phyloP scores from a whole-genome alignment of 2,329 filamentous ascomycete genomes.

The Monilinia laxa region DNA sequence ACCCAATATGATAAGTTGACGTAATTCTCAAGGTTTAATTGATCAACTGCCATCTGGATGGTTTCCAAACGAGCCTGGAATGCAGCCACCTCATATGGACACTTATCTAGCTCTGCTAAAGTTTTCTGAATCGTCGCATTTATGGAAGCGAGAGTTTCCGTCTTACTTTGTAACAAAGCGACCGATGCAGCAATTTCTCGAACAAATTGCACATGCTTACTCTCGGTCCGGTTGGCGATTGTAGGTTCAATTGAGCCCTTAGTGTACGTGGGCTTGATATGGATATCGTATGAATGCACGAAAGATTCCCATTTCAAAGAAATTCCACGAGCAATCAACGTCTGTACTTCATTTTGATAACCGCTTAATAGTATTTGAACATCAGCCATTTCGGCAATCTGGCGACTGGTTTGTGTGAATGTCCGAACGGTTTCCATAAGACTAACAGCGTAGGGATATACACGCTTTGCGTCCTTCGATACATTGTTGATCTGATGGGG shows the following conservation, averaged over 20 bases:
- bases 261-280: slow-evolving; percentile 63
- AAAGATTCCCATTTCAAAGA: slow-evolving; percentile 97
- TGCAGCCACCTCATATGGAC: slow-evolving; percentile 74
- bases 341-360: slow-evolving; percentile 87
- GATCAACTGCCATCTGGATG: slow-evolving; percentile 91
- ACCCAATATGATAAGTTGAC: slow-evolving; percentile 93
- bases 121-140: slow-evolving; percentile 80
- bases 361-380: slow-evolving; percentile 86
- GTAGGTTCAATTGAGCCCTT: slow-evolving; percentile 60
- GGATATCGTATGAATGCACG: slow-evolving; percentile 92
- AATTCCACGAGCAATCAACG: slow-evolving; percentile 79
- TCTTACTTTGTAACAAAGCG: slow-evolving; percentile 85
- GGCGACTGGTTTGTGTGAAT: slow-evolving; percentile 80
- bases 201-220: slow-evolving; percentile 95
- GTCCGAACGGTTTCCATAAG: slow-evolving; percentile 98
- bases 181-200: slow-evolving; percentile 88
- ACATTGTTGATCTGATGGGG: slow-evolving; percentile 94
- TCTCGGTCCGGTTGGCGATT: slow-evolving; percentile 65
- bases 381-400: slow-evolving; percentile 81
- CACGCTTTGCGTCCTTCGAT: slow-evolving; percentile 96
- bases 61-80: slow-evolving; percentile 80
- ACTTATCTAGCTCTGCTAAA: slow-evolving; percentile 77
- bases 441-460: slow-evolving; percentile 96
- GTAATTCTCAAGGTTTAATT: slow-evolving; percentile 94
- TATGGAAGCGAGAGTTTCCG: slow-evolving; percentile 72